Conservation (phyloP, 2,329 filamentous ascomycete genomes). For the Nemania sp. region DNA sequence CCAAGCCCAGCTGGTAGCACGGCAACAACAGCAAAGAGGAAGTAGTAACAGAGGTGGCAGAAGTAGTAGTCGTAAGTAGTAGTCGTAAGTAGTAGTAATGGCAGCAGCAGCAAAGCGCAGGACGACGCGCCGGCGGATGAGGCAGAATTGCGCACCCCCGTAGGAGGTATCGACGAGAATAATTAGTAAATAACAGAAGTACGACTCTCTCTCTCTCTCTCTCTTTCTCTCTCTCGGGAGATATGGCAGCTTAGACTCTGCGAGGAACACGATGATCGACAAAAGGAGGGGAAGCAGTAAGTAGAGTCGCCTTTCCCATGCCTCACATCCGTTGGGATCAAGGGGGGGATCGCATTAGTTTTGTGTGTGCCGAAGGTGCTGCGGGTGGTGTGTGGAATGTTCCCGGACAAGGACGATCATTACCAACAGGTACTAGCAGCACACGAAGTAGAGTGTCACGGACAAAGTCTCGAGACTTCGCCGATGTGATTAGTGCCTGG, state of each 20-base stretch:
- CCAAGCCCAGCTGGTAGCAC: conserved; percentile 10
- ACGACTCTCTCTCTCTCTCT: conserved; percentile 31
- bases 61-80: background rate
- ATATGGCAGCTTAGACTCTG: background rate
- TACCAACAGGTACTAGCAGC: conserved; percentile 29
- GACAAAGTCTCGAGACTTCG: conserved; percentile 11
- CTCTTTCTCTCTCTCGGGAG: no score
- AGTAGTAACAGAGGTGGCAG: background rate
- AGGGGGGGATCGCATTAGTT: conserved; percentile 32
- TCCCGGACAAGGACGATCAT: conserved; percentile 39
- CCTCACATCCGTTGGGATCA: conserved; percentile 26
- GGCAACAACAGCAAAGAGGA: background rate
- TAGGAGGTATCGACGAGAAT: background rate
- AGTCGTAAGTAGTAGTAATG: background rate
- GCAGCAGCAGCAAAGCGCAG: conserved; percentile 8
- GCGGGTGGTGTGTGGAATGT: conserved; percentile 31
- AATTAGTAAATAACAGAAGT: conserved; percentile 28
- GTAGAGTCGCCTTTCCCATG: conserved; percentile 24
- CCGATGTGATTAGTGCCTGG: conserved; percentile 4
- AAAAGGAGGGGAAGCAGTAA: conserved; percentile 27
- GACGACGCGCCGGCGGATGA: conserved; percentile 13
- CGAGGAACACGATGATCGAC: conserved; percentile 9
- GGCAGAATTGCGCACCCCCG: conserved; percentile 8
- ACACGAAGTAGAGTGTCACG: conserved; percentile 13
- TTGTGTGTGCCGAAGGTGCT: conserved; percentile 33